Base-by-base conservation (phyloP, 1,284 basidiomycete species). In the Rhodotorula sp. region DNA sequence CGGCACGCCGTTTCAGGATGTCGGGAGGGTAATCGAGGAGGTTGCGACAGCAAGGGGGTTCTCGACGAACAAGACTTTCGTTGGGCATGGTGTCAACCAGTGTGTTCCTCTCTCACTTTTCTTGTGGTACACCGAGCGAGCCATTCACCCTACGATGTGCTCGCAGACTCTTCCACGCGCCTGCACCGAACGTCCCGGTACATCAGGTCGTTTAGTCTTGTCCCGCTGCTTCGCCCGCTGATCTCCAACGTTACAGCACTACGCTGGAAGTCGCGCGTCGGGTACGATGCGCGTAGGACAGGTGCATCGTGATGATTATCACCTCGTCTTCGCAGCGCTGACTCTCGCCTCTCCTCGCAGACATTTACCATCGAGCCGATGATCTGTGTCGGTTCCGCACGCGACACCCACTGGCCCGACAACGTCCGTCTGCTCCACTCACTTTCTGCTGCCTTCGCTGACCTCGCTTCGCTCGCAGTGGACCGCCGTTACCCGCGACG, bases 401-500 rank as follows among this genome's bases (percentile, higher is more conserved):
- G 74, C 40, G 78, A 78, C 24, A 65, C 73, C 20, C 77, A 79
- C 59, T 79, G 78, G 78, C 75, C 77, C 9, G 78, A 78, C 64
- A 75, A 78, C 57, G 71, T 75, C 28, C 31, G 68, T 57, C 13
- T 4, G 8, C 3, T 18, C 8, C 40, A 3, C 18, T 18, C 57
- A 37, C 20, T 30, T 28, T 8, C 16, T 10, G 6, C 62, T 56
- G 15, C 20, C 30, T 13, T 22, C 30, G 7, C 24, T 37, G 31
- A 4, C 4, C 11, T 37, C 53, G 13, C 53, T 24, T 1, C 3
- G 3, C 44, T 4, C 28, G 28, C 64, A 77, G 72, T 97, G 94
- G 94, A 97, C 94, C 4, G 92, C 93, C 1, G 91, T 90, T n/a
- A 98, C 94, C 7, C 80, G 85, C 4, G 94, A 97, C 81, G 94